Evolutionary conservation across 768 basidiomycete species (phyloP), one percentile per base, ranked within the genome.

Genomic region (Pleurotus platypus): DNA sequence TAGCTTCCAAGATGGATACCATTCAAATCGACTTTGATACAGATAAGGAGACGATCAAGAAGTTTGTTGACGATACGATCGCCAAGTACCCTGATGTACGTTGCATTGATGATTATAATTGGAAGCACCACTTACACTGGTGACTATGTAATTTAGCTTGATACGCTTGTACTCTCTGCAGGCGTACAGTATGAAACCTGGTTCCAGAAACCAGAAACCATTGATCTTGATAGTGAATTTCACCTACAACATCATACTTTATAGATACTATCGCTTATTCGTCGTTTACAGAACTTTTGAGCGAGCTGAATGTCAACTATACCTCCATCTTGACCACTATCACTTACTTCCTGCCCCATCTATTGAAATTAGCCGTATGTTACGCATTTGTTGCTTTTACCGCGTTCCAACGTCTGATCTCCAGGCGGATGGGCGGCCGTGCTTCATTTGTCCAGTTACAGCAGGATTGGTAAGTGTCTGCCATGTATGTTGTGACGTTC

Each of bases 261-360:
- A 35, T 35, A 38, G 8, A 24, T 38, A 38, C n/a, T 8, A 45
- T 15, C 42, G 5, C 27, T 38, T 50, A 55, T 49, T 47, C 46
- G 57, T 37, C 12, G 43, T 61, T 57, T 38, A 3, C 55, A 83
- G 80, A 72, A 26, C 56, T 82, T 35, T 57, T 69, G 24, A 67
- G 65, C 37, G 85, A 87, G 67, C 59, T 84, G 2, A 75, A 78
- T 42, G 73, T 78, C 39, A 85, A 87, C 63, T 86, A 85, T 61
- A 70, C 72, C 0, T 76, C 82, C 0, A 69, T 81, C 24, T 69
- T 83, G n/a, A 72, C 74, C 39, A 63, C 80, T 42, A 78, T 81
- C 48, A 72, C 75, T 2, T 72, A 76, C 50, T 70, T 86, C 58
- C 64, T 82, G 7, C 83, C 84, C 1, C 84, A 85, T 62, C 74